Evolutionary conservation across 2,329 filamentous ascomycete species (phyloP).

Genomic region (Fusarium neocosmosporiellum): DNA sequence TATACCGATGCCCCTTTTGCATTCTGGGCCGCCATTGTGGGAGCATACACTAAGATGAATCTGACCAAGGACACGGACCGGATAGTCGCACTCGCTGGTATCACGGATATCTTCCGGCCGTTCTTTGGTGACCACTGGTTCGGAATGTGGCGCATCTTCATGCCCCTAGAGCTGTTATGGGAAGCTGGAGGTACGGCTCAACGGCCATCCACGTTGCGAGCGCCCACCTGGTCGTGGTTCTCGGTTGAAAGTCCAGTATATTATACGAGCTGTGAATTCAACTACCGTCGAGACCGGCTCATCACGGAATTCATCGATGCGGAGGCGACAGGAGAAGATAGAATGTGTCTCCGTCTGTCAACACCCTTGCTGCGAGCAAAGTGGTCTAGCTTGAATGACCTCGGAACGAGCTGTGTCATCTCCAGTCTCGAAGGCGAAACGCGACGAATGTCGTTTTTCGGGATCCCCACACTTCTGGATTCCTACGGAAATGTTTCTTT

Average conservation of each 20-base stretch:
- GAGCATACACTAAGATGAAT: background rate
- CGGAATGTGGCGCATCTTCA: background rate
- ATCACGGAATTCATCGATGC: background rate
- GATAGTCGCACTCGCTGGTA: background rate
- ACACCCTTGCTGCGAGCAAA: background rate
- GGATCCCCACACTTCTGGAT: background rate
- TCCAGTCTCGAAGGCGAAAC: background rate
- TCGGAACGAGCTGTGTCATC: background rate
- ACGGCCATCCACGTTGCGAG: background rate
- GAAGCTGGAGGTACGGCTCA: background rate
- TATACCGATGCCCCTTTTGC: background rate
- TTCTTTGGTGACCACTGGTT: background rate
- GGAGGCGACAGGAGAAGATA: background rate
- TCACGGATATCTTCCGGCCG: background rate
- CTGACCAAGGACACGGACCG: background rate
- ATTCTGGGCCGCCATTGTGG: background rate
- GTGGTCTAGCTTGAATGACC: background rate
- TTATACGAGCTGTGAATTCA: background rate
- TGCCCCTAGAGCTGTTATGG: background rate
- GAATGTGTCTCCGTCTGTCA: background rate
- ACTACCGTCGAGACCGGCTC: background rate
- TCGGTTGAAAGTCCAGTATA: background rate
- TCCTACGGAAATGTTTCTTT: background rate
- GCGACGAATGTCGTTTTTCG: background rate
- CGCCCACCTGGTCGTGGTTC: background rate